phyloP scores from a whole-genome alignment of 495 filamentous ascomycete genomes.

The Copromyces sp. region DNA sequence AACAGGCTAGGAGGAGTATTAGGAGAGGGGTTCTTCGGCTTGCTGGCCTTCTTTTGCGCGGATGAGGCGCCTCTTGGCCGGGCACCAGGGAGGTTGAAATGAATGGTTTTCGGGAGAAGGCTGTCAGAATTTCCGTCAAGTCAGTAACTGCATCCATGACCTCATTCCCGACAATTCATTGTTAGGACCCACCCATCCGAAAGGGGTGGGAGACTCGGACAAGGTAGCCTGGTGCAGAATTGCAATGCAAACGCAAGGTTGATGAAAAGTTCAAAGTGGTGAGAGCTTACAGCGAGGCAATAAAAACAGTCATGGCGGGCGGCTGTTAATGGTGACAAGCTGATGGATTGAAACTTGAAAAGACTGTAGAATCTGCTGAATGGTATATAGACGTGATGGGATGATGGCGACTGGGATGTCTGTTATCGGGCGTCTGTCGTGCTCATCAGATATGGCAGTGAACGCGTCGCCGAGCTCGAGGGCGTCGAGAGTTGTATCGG shows the following conservation, averaged over 20 bases:
- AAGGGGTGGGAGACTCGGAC: neutral
- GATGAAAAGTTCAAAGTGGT: neutral
- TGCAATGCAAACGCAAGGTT: neutral
- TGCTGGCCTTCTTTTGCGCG: conserved; percentile 22
- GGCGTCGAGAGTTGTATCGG: neutral
- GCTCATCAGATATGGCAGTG: neutral
- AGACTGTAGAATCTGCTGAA: neutral
- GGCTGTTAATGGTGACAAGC: neutral
- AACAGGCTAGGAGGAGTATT: conserved; percentile 37
- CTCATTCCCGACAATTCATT: neutral
- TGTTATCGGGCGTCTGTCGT: neutral
- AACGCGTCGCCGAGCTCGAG: neutral
- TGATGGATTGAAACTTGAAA: neutral
- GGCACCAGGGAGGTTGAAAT: conserved; percentile 50
- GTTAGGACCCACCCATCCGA: neutral
- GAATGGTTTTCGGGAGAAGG: conserved; percentile 82
- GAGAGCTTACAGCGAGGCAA: conserved; percentile 66
- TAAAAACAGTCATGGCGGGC: conserved; percentile 66
- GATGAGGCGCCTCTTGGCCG: conserved; percentile 21
- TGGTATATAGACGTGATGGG: conserved; percentile 27
- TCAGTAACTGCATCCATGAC: neutral
- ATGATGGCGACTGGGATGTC: neutral
- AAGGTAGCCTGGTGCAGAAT: neutral
- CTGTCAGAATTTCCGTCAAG: conserved; percentile 30
- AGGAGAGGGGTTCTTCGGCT: conserved; percentile 17